Base-by-base conservation (phyloP, 176 grass and related monocot species). In the Triticum dicoccoides region DNA sequence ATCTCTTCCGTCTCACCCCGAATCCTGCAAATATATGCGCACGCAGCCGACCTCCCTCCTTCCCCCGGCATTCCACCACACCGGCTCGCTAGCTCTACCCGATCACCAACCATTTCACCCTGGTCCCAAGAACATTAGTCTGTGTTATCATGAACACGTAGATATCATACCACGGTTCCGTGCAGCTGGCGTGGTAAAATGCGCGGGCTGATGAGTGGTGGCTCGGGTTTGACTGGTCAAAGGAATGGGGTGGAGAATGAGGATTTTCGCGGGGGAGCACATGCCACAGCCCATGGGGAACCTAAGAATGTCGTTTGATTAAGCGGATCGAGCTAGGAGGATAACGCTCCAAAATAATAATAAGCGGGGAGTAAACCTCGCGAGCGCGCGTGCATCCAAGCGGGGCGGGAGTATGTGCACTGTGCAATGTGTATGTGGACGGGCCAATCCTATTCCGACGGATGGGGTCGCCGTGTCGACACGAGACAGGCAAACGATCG, bases 191-290 rank as follows among this genome's bases (percentile, higher is more conserved):
- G 25, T 58, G 65, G 8, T 47, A 21, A 84, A 30, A 69, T 42
- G 8, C 23, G 23, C 21, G 10, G 39, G 7, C 34, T 35, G 68
- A 34, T 12, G 65, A 83, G 64, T 61, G 81, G 5, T 39, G 64
- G 65, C 63, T 71, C 32, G 49, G 52, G 78, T 65, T 84, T 91
- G 89, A 88, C 89, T 12, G 13, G 86, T 88, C 89, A 91, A 90
- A 87, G 0, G 20, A 27, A 5, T 8, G 8, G 10, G 3, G 20
- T 63, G 34, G 49, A 61, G 86, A 70, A 63, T 27, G 89, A 83
- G 76, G 77, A 42, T 59, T 8, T 58, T 29, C n/a, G 4, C 18
- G 20, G 68, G 34, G 25, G 33, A 66, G 81, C 85, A 91, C 76
- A 62, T 87, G 89, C 68, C 3, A 2, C 13, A 2, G 62, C 5